These are phyloP conservation scores for Daedaleopsis nitida DNA, from an alignment of 768 basidiomycete genomes.

Conservation along the genomic window DNA sequence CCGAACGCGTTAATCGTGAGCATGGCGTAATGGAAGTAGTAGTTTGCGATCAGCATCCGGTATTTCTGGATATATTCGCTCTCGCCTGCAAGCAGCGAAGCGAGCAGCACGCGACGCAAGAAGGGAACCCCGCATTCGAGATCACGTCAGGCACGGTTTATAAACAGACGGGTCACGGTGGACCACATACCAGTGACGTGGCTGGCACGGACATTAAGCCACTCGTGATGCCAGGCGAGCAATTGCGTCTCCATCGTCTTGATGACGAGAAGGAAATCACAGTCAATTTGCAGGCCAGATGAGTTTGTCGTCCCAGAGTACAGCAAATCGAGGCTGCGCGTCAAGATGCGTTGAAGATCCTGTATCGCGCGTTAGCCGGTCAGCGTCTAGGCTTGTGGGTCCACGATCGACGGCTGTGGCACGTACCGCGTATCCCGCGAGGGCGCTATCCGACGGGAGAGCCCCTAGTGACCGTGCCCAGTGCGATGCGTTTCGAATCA, in stretches of 20 bases:
- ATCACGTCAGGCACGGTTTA: not conserved
- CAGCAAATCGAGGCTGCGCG: constrained; percentile 85
- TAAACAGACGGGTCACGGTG: not conserved
- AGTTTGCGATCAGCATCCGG: constrained; percentile 56
- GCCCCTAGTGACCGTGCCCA: constrained; percentile 77
- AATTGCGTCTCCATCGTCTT: constrained; percentile 85
- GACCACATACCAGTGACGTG: not conserved
- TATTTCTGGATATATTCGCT: constrained; percentile 38
- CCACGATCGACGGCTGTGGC: not conserved
- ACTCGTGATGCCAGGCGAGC: constrained; percentile 61
- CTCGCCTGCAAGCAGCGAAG: constrained; percentile 9
- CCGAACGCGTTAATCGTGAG: constrained; percentile 96
- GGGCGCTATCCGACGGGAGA: constrained; percentile 60
- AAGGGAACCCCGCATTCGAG: not conserved
- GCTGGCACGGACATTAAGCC: constrained; percentile 28
- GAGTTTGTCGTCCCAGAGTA: constrained; percentile 80
- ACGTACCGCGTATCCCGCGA: constrained; percentile 80
- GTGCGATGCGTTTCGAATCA: constrained; percentile 78
- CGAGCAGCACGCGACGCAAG: not conserved
- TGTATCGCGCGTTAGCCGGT: constrained; percentile 31
- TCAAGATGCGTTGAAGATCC: constrained; percentile 89
- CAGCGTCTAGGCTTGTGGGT: constrained; percentile 4
- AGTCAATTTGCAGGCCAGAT: constrained; percentile 81
- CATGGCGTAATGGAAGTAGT: constrained; percentile 84
- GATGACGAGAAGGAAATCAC: constrained; percentile 84